Conservation (phyloP, 2,329 filamentous ascomycete genomes). For the Leptographium flavum region DNA sequence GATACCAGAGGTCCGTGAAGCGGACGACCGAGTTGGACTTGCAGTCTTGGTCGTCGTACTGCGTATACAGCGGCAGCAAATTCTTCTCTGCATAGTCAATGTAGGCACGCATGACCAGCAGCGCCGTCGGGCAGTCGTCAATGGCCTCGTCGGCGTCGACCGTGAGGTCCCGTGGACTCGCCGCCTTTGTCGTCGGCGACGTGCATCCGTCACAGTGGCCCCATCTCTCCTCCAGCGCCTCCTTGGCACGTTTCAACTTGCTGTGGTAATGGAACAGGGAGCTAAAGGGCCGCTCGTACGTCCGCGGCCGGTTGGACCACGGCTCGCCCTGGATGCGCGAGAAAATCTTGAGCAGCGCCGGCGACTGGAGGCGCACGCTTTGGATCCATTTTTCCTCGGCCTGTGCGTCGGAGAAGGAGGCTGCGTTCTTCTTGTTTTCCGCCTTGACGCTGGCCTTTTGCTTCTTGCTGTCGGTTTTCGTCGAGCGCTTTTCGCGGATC, state of each 20-base stretch:
- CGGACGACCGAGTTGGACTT: slow-evolving; percentile 5
- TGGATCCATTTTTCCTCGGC: slow-evolving; percentile 3
- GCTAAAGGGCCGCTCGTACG: slow-evolving; percentile 10
- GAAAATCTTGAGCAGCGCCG: slow-evolving; percentile 7
- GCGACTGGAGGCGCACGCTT: slow-evolving; percentile 9
- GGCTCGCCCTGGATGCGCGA: slow-evolving; percentile 6
- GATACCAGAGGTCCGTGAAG: slow-evolving; percentile 11
- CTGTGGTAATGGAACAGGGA: slow-evolving; percentile 8
- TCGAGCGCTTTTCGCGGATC: slow-evolving; percentile 1
- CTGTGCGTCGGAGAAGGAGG: slow-evolving; percentile 2
- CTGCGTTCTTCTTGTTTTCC: slow-evolving; percentile 2
- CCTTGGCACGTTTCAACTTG: neutral
- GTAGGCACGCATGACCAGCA: slow-evolving; percentile 4
- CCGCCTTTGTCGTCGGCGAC: neutral
- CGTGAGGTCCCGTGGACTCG: neutral
- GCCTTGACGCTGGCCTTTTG: slow-evolving; percentile 4
- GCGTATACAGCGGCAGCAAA: neutral
- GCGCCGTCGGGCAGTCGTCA: slow-evolving; percentile 2
- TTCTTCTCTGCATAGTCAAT: neutral
- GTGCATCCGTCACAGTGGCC: neutral
- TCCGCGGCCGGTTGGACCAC: slow-evolving; percentile 7
- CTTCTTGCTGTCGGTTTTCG: neutral
- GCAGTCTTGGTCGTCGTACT: neutral
- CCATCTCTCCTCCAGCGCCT: slow-evolving; percentile 4
- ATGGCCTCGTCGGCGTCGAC: neutral